Evolutionary conservation across 148 eudicot species (phyloP), one percentile per base, ranked within the genome.

Genomic region (Limonium bicolor): DNA sequence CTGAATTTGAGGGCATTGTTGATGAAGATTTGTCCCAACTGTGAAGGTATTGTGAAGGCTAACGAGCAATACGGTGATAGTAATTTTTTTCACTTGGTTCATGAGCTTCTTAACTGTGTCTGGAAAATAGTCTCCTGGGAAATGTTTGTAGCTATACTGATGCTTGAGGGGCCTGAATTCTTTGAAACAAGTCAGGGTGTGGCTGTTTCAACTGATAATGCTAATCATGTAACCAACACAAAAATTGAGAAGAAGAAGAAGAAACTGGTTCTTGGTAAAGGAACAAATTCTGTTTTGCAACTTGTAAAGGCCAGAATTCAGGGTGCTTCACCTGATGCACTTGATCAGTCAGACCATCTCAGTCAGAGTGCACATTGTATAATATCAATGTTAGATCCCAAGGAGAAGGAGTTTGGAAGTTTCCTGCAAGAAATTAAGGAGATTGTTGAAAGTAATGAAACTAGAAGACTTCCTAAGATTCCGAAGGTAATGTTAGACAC

Each of bases 401-500:
- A 70, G 56, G 55, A 51, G 31, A 43, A 50, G 5, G 74, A 51
- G 7, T 73, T 80, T 50, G 59, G 33, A 4, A 52, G 49, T 45
- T 59, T 85, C 32, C 19, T 70, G 5, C 49, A 62, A 36, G 85
- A 73, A 66, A 72, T 90, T 40, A 90, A 81, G 53, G 94, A 85
- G 54, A 67, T 85, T 29, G 77, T 90, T 5, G 94, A 90, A 64
- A 85, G 87, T 59, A 90, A 90, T 63, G 97, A 90, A 64, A 84
- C 69, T 39, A 66, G 87, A 66, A 68, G 93, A 56, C 80, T 84
- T 54, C 99, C 99, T 7, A 90, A 90, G 80, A 66, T 90, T 51
- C 76, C 95, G 7, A 90, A 84, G 95, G 93, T 80, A 71, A 39
- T n/a, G n/a, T n/a, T n/a, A n/a, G n/a, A n/a, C n/a, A n/a, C n/a